Base-by-base conservation (phyloP, 176 grass and related monocot species). In the Panicum miliaceum region DNA sequence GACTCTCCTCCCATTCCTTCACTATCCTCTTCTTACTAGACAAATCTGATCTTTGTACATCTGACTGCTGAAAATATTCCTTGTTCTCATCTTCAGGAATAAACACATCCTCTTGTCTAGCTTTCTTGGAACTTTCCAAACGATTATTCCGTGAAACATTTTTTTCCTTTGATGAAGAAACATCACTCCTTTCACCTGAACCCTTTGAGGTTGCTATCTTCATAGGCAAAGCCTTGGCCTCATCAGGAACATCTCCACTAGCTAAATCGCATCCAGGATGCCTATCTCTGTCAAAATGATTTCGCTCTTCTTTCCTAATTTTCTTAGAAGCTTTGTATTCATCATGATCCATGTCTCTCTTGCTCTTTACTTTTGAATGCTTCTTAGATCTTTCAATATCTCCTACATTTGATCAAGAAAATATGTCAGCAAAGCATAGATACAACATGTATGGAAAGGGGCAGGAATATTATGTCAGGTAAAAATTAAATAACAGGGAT, bases 241-340 rank as follows among this genome's bases (percentile, higher is more conserved):
- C 80, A 57, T 87, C 91, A 84, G 78, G 36, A 91, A 76, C 23
- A 37, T 59, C 53, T 75, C 90, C 91, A 71, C 70, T 78, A 58
- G 51, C 56, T 71, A 86, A 76, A 63, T 86, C 86, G 15, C 3
- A 73, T 51, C 73, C 88, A 32, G 78, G 34, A 40, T 79, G 82
- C 75, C 88, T 34, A 77, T 93, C 91, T 90, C 80, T 91, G 47
- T 47, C 81, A 84, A 60, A 60, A 77, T 64, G 59, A 76, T 77
- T 76, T 10, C 73, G 80, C 43, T 89, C 85, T 87, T 93, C 93
- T 82, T 87, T 93, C 81, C 92, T 95, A 36, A 70, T 80, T 85
- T 98, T 98, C 85, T 95, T 98, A 80, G 25, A 86, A 82, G 89
- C 75, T 93, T 81, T 98, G 27, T 72, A 78, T 74, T 95, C 93